Base-by-base conservation (phyloP, 2,329 filamentous ascomycete species). In the Fusarium subtropicale region DNA sequence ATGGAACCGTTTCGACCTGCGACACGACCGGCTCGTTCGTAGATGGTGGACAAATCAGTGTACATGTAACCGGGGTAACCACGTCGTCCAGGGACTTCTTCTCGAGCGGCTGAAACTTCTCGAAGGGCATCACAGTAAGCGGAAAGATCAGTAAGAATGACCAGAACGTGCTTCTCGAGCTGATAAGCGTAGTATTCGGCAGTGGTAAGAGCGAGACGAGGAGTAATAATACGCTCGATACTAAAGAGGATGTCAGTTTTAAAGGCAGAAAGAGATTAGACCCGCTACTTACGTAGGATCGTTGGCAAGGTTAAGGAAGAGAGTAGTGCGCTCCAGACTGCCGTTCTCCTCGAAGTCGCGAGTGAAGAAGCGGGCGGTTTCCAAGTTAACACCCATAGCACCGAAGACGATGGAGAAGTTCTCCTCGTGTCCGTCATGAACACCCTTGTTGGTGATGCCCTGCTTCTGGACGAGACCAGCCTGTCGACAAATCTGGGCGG, bases 61-160 rank as follows among this genome's bases (percentile, higher is more conserved):
- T 99, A 99, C 96, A 99, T 99, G 88, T 99, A 99, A 92, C 96
- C 96, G 56, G 96, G 96, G 86, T 96, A 99, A 88, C 96, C 96
- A 90, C 96, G 95, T 81, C 96, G 95, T 87, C 96, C 96, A 41
- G 96, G 96, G 44, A 99, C 96, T 90, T 99, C 96, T 87, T 99
- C 96, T 85, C 96, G 90, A 55, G 96, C 96, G 56, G 96, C 95
- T 16, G 96, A 99, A 52, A 99, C 96, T 84, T 99, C 96, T 88
- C 96, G 96, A 71, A 99, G 91, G 72, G 96, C 97, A 81, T 99
- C 96, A 81, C 97, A 99, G 87, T 99, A 99, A 51, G 96, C 94
- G 2, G 96, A 96, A 75, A 99, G 85, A 87, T 99, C 96, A 56
- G 97, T 99, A 79, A 99, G 90, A 82, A 99, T 99, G 78, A 99